These are phyloP conservation scores for Cystobasidium onofrii DNA, from an alignment of 768 basidiomycete genomes.

Conservation along the genomic window DNA sequence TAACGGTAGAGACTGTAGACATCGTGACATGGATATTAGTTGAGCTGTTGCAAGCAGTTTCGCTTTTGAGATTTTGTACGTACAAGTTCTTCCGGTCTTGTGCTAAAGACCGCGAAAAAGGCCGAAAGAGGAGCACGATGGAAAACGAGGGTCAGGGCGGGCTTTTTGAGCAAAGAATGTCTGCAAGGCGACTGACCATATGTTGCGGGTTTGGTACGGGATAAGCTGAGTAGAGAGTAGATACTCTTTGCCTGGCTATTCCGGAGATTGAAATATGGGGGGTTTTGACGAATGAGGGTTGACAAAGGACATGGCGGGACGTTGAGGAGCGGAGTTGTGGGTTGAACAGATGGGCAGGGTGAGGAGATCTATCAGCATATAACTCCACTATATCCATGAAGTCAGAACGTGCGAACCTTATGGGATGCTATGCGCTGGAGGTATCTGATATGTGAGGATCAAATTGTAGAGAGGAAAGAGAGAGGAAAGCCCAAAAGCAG, in stretches of 20 bases:
- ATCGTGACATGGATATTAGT: background rate
- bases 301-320: background rate
- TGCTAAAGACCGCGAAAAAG: slow-evolving; percentile 7
- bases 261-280: background rate
- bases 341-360: background rate
- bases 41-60: background rate
- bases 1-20: slow-evolving; percentile 4
- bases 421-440: too few relatives aligned
- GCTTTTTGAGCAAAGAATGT: background rate
- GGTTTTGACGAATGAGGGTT: background rate
- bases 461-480: too few relatives aligned
- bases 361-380: too few relatives aligned
- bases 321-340: background rate
- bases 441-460: too few relatives aligned
- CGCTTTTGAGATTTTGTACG: background rate
- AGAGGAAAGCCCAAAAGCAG: too few relatives aligned
- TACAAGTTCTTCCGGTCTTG: slow-evolving; percentile 33
- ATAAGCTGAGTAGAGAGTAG: background rate
- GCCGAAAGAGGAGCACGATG: background rate
- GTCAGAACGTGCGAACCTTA: too few relatives aligned
- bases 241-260: background rate
- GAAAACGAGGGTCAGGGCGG: background rate
- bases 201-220: background rate
- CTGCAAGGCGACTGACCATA: background rate
- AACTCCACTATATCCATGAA: too few relatives aligned